Percentiles rank a stretch among this genome's conserved stretches.
Conservation (phyloP, 2,329 filamentous ascomycete genomes). For the Aspergillus amoenus region DNA sequence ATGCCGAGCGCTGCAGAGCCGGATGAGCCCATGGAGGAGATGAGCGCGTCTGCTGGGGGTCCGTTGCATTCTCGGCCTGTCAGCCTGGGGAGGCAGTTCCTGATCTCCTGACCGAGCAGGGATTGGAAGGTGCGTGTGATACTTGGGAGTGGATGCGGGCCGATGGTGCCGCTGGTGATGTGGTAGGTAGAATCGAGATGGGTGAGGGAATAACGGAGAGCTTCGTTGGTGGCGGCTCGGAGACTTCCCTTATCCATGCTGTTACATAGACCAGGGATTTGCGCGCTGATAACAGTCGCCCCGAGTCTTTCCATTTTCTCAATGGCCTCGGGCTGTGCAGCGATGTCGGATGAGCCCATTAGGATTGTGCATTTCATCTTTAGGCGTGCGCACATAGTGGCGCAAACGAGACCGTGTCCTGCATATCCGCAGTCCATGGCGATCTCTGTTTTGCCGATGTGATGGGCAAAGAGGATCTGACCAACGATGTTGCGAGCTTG, state of each 20-base stretch:
- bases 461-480: constrained; percentile 81
- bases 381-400: constrained; percentile 94
- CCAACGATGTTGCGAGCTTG: constrained; percentile 98
- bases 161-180: constrained; percentile 92
- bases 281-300: constrained; percentile 80
- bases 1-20: constrained; percentile 92
- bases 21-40: constrained; percentile 83
- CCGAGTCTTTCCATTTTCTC: constrained; percentile 95
- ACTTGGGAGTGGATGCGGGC: constrained; percentile 92
- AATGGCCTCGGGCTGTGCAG: constrained; percentile 88
- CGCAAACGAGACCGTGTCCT: constrained; percentile 93
- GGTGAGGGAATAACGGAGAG: constrained; percentile 84
- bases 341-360: constrained; percentile 96
- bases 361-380: constrained; percentile 95
- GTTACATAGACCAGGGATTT: constrained; percentile 56
- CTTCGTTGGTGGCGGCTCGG: constrained; percentile 87
- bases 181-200: constrained; percentile 91
- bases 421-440: constrained; percentile 96
- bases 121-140: constrained; percentile 97
- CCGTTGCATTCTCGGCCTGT: constrained; percentile 63
- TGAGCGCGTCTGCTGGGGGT: constrained; percentile 75
- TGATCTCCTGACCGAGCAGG: constrained; percentile 90
- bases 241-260: constrained; percentile 55
- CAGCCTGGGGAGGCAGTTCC: constrained; percentile 77
- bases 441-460: constrained; percentile 90